phyloP scores from a whole-genome alignment of 805 yeast genomes.

The Kluyveromyces dobzhanskii region DNA sequence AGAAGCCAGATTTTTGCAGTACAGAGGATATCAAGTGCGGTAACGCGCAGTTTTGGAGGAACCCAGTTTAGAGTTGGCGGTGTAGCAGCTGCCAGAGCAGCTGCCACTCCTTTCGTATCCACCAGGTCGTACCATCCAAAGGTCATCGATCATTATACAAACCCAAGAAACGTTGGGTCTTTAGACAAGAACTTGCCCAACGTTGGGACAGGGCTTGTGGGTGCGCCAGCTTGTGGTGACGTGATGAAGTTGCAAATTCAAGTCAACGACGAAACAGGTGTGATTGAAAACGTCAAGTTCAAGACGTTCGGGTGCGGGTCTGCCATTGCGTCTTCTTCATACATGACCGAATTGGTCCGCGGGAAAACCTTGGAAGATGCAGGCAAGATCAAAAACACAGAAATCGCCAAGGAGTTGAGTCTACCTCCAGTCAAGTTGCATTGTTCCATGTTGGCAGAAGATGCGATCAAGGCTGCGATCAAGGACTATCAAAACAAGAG shows the following conservation, averaged over 20 bases:
- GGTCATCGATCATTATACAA: conserved; percentile 91
- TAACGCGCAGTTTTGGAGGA: too few relatives aligned
- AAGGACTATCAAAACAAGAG: conserved; percentile 90
- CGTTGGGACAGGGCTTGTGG: conserved; percentile 96
- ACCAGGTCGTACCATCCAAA: conserved; percentile 71
- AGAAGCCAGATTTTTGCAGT: too few relatives aligned
- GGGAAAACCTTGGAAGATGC: conserved; percentile 95
- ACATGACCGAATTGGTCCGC: conserved; percentile 89
- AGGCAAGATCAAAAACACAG: conserved; percentile 82
- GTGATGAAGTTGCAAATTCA: conserved; percentile 96
- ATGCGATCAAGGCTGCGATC: conserved; percentile 95
- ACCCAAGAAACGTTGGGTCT: conserved; percentile 95
- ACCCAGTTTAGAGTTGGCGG: too few relatives aligned
- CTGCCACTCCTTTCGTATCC: not conserved
- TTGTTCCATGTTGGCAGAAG: conserved; percentile 98
- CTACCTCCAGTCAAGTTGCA: conserved; percentile 96
- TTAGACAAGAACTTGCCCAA: conserved; percentile 64
- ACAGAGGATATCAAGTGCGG: too few relatives aligned
- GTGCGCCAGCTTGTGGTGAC: conserved; percentile 99
- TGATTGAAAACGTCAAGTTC: conserved; percentile 90
- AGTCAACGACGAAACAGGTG: conserved; percentile 83
- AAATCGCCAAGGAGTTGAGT: conserved; percentile 87
- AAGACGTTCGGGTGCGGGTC: conserved; percentile 99
- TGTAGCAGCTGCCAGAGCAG: too few relatives aligned
- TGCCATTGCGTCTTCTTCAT: conserved; percentile 93